Base-by-base conservation (phyloP, 108 stramenopile species). In the Pseudonitzschia delicatissima region DNA sequence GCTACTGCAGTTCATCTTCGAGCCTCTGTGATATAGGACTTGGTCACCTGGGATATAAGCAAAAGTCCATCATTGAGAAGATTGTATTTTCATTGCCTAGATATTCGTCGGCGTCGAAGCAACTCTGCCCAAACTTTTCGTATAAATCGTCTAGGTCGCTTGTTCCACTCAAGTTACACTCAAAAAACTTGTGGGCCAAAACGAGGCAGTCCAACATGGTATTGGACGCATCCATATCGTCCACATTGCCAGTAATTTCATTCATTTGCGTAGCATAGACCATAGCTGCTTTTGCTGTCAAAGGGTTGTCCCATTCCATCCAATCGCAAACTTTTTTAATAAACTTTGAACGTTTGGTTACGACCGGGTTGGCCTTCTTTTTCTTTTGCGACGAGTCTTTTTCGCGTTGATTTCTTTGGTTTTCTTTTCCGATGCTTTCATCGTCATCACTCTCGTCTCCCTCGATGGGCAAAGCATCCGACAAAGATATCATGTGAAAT, bases 61-160 rank as follows among this genome's bases (percentile, higher is more conserved):
- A 90, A 68, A 85, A 87, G 59, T 93, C 91, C 77, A 89, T 69
- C 59, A 86, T 69, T 79, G 84, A 86, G 48, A 85, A 82, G 13
- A 93, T 33, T 23, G 91, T 84, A 23, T 51, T 58, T 68, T 93
- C 91, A 40, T 82, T 88, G 62, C 89, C 88, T 17, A 67, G 57
- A 55, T 84, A 93, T 36, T 76, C 66, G 4, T 86, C 84, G 5
- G 77, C 29, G 33, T 72, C 69, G 74, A 85, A 93, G 39, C 80
- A 39, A 18, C 53, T 50, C 44, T 86, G 82, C 47, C 66, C 75
- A 21, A 66, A 70, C 2, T 69, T 50, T 45, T 68, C 67, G 50
- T 65, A 73, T 34, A 88, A 69, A 20, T 76, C 81, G 13, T 76
- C 47, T 25, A 93, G 53, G 52, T 84, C 76, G 20, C 59, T 49